Evolutionary conservation across 2,329 filamentous ascomycete species (phyloP), one percentile per base, ranked within the genome.

Genomic region (Diplodia mutila): DNA sequence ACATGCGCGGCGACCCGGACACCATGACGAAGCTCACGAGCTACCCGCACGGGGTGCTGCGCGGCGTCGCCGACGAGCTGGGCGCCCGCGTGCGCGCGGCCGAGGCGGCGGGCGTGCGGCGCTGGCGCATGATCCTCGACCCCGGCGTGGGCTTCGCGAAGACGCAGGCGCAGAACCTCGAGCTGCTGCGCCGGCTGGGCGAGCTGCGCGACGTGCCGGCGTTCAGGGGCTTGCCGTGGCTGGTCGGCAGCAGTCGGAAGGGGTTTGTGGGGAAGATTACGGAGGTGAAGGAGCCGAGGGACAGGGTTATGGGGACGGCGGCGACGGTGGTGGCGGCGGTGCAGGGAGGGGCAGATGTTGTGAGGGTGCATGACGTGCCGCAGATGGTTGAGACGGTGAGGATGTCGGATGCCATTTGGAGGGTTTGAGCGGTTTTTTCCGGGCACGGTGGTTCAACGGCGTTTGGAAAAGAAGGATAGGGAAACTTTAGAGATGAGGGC

Each of bases 111-210:
- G 95, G 95, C 0, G 87, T 99, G 52, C 86, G 92, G 4, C 89
- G 94, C 59, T 99, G 95, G 95, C 91, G 94, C 71, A 96, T 99
- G 71, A 89, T 98, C 39, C 87, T 98, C 1, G 95, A 99, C 76
- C 95, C 95, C 0, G 95, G 95, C 0, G 87, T 99, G 37, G 95
- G 95, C 0, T 99, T 99, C 76, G 93, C 95, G 67, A 99, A 99
- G 82, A 89, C 87, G 0, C 84, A 85, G 65, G 83, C 85, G 49
- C 93, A 97, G 77, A 97, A 97, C 78, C 81, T 97, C 2, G 89
- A 93, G 72, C 81, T 99, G 2, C 81, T 99, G 39, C 84, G 91
- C 9, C 80, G 87, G 1, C 79, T 96, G 37, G 83, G 84, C 9
- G 86, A 89, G 71, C 80, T 97, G 42, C 70, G 76, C 18, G 66